Evolutionary conservation across 2,329 filamentous ascomycete species (phyloP), one percentile per base, ranked within the genome.

Genomic region (Fusarium pseudonygamai): DNA sequence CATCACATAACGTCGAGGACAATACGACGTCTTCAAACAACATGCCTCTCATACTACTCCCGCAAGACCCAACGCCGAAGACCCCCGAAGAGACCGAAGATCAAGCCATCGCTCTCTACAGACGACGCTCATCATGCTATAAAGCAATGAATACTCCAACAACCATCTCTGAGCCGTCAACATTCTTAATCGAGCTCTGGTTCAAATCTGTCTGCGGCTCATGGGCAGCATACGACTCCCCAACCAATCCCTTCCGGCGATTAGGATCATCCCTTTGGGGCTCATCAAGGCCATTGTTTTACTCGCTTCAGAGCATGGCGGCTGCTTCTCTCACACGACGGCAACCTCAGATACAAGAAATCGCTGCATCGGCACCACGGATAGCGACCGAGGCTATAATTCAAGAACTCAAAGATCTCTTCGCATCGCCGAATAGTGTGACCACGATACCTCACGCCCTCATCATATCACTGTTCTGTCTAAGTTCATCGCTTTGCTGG

Each of bases 221-320:
- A 9, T 75, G 73, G 73, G 73, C 73, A 47, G 73, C 73, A 12
- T 75, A 75, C 24, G 73, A 75, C 34, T 75, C 73, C 1, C 73
- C 73, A 0, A 49, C 40, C 14, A 75, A 75, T 34, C 73, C 73
- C 0, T 75, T 75, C 14, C 73, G 73, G 15, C 58, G 43, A 3
- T 42, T 75, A 1, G 71, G 70, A 0, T 75, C 73, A 0, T 75
- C 70, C 0, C 37, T 75, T 4, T 75, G 73, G 73, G 40, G 59
- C 1, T 72, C 71, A 1, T 75, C 73, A 0, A 22, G 63, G 0
- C 70, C 63, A 22, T 42, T 75, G 1, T 75, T 75, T 28, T 75
- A 75, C 16, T 75, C 73, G 6, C 64, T 75, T 2, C 73, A 75
- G 18, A 75, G 70, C 32, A 75, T 75, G 73, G 73, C 73, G 3